phyloP scores from a whole-genome alignment of 768 basidiomycete genomes.

The Serendipita indica region DNA sequence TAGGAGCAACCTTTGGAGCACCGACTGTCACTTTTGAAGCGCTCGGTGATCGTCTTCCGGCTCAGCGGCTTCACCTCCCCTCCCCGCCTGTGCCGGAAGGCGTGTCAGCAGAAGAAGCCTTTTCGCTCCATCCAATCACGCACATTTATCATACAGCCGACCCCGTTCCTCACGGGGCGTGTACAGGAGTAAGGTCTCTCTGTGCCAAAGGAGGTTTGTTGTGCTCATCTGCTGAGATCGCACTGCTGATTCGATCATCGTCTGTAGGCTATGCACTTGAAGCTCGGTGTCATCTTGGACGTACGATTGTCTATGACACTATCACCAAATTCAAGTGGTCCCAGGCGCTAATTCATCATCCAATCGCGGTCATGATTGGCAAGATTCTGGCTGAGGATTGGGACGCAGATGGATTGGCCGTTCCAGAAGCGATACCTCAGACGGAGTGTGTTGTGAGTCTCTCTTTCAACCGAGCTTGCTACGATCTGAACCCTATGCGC shows the following conservation, averaged over 20 bases:
- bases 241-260: background rate
- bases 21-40: constrained; percentile 53
- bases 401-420: constrained; percentile 53
- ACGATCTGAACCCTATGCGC: background rate
- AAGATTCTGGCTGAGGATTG: constrained; percentile 56
- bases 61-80: constrained; percentile 46
- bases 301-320: constrained; percentile 51
- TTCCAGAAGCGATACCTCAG: constrained; percentile 39
- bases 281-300: constrained; percentile 49
- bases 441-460: constrained; percentile 56
- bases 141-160: constrained; percentile 59
- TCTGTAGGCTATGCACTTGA: constrained; percentile 44
- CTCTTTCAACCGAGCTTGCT: background rate
- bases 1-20: constrained; percentile 49
- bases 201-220: constrained; percentile 37
- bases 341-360: constrained; percentile 40
- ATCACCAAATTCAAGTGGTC: constrained; percentile 47
- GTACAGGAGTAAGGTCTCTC: constrained; percentile 34
- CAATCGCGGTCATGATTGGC: constrained; percentile 40
- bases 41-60: constrained; percentile 48
- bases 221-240: background rate
- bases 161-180: constrained; percentile 48
- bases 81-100: constrained; percentile 28
- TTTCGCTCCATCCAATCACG: constrained; percentile 21
- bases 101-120: background rate